Evolutionary conservation across 169 alveolate species (phyloP), one percentile per base, ranked within the genome.

Genomic region (Sarcocystis neurona): DNA sequence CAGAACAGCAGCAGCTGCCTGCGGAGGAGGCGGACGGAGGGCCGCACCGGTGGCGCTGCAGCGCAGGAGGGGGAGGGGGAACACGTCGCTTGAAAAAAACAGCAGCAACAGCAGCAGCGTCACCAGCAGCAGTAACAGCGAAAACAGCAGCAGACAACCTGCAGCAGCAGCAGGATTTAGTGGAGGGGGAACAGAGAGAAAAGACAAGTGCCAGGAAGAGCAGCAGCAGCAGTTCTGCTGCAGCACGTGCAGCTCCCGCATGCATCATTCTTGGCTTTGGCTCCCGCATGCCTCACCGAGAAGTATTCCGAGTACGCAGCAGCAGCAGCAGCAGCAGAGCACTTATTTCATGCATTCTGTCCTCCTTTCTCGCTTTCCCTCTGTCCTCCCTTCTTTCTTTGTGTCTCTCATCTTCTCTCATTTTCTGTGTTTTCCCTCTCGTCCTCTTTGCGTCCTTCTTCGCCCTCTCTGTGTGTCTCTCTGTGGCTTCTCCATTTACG

Each of bases 221-320:
- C 66, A 20, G 60, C 87, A 79, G 87, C 87, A 18, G 87, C 27
- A 79, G 87, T 48, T 75, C 87, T 34, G 39, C 87, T 15, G 75
- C 56, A 1, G 87, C 87, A n/a, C 87, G 87, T 0, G 44, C 75
- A 4, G 87, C 87, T 79, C n/a, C n/a, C n/a, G 87, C 87, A 23
- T 79, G 87, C 87, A 6, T 75, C 0, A 75, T 79, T 18, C 53
- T 79, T 15, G 87, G 87, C 2, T 79, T 79, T 53, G 87, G 87
- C 75, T 48, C 87, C 37, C 53, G 41, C n/a, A 79, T 79, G 87
- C 87, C 87, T 34, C 75, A 15, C 41, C 87, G 56, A 39, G 18
- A 37, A 27, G 23, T 15, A 27, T 75, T 79, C 39, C 47, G 77
- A 30, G 53, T n/a, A 6, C 77, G 48, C 1, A 10, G 80, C 32